Conservation (phyloP, 2,329 filamentous ascomycete species). For the Onygenales sp. region DNA sequence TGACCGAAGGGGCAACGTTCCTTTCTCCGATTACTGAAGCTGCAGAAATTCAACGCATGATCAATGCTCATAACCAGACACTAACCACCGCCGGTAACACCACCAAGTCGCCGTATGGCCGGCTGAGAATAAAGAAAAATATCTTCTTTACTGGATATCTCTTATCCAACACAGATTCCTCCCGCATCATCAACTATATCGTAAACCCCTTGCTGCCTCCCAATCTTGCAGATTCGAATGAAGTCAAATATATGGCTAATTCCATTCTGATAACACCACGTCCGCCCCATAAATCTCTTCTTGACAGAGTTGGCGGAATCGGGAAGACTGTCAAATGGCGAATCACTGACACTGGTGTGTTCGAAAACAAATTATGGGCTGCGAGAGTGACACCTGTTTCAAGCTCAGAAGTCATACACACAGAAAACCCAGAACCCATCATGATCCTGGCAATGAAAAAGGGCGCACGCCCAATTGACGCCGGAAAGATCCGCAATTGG, state of each 20-base stretch:
- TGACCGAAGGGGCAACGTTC: slow-evolving; percentile 62
- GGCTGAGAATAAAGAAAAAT: slow-evolving; percentile 69
- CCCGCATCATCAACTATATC: slow-evolving; percentile 57
- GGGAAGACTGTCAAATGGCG: slow-evolving; percentile 77
- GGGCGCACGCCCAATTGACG: slow-evolving; percentile 68
- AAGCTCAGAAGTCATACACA: slow-evolving; percentile 58
- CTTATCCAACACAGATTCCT: slow-evolving; percentile 61
- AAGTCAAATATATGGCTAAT: slow-evolving; percentile 75
- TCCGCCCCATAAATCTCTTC: slow-evolving; percentile 59
- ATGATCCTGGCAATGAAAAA: slow-evolving; percentile 75
- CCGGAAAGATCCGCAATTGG: slow-evolving; percentile 75
- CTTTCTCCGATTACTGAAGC: slow-evolving; percentile 73
- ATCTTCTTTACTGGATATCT: slow-evolving; percentile 92
- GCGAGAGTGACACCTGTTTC: slow-evolving; percentile 66
- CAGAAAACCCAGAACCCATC: slow-evolving; percentile 66
- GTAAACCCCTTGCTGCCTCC: slow-evolving; percentile 50
- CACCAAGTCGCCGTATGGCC: slow-evolving; percentile 34
- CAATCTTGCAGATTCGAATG: slow-evolving; percentile 51
- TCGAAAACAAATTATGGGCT: slow-evolving; percentile 80
- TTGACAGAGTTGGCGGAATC: slow-evolving; percentile 79
- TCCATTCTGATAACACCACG: slow-evolving; percentile 83
- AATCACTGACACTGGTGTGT: slow-evolving; percentile 64
- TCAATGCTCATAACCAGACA: slow-evolving; percentile 69
- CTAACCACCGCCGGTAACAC: slow-evolving; percentile 22
- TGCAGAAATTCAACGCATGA: slow-evolving; percentile 76